Conservation (phyloP, 352 stramenopile genomes). For the Phytophthora tentaculata region DNA sequence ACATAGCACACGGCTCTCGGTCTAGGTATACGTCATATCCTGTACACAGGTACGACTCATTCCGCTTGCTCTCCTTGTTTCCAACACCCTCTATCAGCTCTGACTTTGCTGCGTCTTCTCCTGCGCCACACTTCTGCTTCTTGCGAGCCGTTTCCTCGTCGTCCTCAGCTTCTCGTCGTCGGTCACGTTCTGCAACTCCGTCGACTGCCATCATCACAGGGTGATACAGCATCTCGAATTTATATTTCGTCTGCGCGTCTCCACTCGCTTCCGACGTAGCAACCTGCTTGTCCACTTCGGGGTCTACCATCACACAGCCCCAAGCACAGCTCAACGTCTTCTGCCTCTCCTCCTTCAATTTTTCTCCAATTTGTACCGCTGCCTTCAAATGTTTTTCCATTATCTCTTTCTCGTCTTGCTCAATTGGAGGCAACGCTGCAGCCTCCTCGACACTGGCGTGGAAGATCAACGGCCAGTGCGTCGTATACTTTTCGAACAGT, state of each 20-base stretch:
- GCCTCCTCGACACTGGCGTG: slow-evolving; percentile 69
- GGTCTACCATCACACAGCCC: slow-evolving; percentile 67
- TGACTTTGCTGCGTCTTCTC: slow-evolving; percentile 6
- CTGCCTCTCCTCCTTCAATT: slow-evolving; percentile 22
- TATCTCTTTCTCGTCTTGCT: slow-evolving; percentile 37
- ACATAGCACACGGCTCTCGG: slow-evolving; percentile 88
- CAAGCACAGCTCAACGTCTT: slow-evolving; percentile 42
- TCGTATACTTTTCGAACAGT: slow-evolving; percentile 66
- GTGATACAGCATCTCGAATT: slow-evolving; percentile 67
- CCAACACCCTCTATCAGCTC: slow-evolving; percentile 2
- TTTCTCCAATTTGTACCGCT: slow-evolving; percentile 32
- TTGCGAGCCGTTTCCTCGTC: slow-evolving; percentile 33
- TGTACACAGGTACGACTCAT: slow-evolving; percentile 88
- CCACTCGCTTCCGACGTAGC: slow-evolving; percentile 34
- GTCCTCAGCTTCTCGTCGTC: slow-evolving; percentile 36
- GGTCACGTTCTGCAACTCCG: slow-evolving; percentile 66
- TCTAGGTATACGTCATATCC: slow-evolving; percentile 90
- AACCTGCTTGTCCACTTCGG: slow-evolving; percentile 34
- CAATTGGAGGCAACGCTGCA: slow-evolving; percentile 46
- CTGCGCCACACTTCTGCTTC: slow-evolving; percentile 37
- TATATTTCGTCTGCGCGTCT: slow-evolving; percentile 29
- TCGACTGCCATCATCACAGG: slow-evolving; percentile 76
- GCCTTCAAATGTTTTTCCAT: slow-evolving; percentile 37
- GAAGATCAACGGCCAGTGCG: slow-evolving; percentile 79
- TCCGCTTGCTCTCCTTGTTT: slow-evolving; percentile 21